Base-by-base conservation (phyloP, 371 early-diverging fungal species). In the Rhizomucor pusillus region DNA sequence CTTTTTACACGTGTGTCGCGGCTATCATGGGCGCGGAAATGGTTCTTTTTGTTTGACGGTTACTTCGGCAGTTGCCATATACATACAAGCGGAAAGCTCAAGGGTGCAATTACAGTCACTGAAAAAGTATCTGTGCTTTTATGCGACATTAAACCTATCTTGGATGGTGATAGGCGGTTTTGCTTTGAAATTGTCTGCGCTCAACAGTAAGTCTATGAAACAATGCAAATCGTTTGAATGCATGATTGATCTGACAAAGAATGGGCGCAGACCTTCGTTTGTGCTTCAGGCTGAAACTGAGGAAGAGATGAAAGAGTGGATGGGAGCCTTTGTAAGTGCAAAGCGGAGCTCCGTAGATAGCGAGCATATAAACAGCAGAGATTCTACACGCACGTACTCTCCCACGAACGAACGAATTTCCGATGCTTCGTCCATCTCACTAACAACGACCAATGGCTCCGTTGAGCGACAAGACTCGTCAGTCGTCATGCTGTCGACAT, bases 111-210 rank as follows among this genome's bases (percentile, higher is more conserved):
- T 14, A 73, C 80, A 0, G 56, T 77, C 43, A 78, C 79, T 4
- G 80, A 82, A 20, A 59, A 85, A 11, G 74, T 88, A 19, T 79
- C 77, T 7, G 77, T 90, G 0, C 63, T 82, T 9, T 51, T 85
- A n/a, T 89, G 87, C 49, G 79, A 79, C 52, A 71, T 86, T 14
- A 77, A 85, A 57, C 77, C 72, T 11, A 52, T 67, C 22, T 14
- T 50, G 9, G 75, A 77, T 47, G 74, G 77, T 54, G 89, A 89
- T 47, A 76, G 89, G 11, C 72, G 89, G 18, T 85, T 81, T 62
- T 85, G 85, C 57, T 90, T 90, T 65, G 90, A 90, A 50, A 75
- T 89, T n/a, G 77, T 79, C 24, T 85, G 84, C 43, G 71, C 77
- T 7, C 78, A 82, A 9, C 78, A 77, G 82, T 78, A 77, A 69